phyloP scores from a whole-genome alignment of 768 basidiomycete species.

The Termitomyces sp. region DNA sequence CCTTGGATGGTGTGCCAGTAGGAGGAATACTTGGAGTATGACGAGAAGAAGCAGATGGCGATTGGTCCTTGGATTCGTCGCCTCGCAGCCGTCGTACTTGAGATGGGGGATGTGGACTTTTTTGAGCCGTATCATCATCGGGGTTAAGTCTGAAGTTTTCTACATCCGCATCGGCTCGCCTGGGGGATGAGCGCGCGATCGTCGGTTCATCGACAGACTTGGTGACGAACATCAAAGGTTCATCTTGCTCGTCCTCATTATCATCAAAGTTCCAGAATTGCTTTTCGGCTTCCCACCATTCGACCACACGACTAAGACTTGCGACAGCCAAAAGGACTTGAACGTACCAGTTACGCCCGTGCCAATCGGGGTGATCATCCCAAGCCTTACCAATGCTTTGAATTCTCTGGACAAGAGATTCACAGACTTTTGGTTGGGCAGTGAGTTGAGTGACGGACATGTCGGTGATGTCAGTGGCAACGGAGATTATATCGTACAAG shows the following conservation, averaged over 20 bases:
- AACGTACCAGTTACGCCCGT: conserved; percentile 97
- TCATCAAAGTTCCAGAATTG: conserved; percentile 99
- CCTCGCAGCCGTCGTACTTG: conserved; percentile 53
- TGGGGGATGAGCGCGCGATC: conserved; percentile 23
- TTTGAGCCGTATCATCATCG: conserved; percentile 48
- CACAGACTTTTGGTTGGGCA: conserved; percentile 77
- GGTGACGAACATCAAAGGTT: conserved; percentile 89
- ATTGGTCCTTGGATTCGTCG: conserved; percentile 46
- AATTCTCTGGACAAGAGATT: conserved; percentile 82
- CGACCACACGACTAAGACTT: conserved; percentile 91
- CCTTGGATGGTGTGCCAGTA: conserved; percentile 38
- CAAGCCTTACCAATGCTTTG: conserved; percentile 91
- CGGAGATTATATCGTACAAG: conserved; percentile 86
- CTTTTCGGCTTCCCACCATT: conserved; percentile 99
- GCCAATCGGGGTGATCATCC: conserved; percentile 98
- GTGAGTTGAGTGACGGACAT: conserved; percentile 86
- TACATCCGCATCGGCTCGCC: conserved; percentile 34
- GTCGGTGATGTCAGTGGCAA: conserved; percentile 91
- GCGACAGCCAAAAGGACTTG: conserved; percentile 94
- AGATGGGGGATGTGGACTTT: conserved; percentile 42
- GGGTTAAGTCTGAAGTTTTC: conserved; percentile 43
- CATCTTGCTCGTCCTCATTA: conserved; percentile 83
- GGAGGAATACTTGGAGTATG: conserved; percentile 27
- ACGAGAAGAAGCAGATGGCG: conserved; percentile 26
- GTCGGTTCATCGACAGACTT: conserved; percentile 70